Evolutionary conservation across 768 basidiomycete species (phyloP), one percentile per base, ranked within the genome.

Genomic region (Suillus decipiens): DNA sequence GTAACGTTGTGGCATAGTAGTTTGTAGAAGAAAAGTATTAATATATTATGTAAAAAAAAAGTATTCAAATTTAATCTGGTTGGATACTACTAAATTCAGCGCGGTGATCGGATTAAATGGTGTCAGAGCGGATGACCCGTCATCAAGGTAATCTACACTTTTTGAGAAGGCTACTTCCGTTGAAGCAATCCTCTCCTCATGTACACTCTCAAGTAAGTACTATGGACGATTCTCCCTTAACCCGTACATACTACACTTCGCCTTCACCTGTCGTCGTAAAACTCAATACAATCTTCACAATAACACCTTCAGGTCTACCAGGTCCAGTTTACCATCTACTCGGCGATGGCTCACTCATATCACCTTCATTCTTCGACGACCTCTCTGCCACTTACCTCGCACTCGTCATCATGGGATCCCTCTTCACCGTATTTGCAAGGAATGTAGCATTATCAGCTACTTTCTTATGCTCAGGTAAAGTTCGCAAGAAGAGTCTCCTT

Each of bases 401-500:
- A 64, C 72, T 89, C 17, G 68, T 87, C 63, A 73, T 85, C 33
- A 73, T 76, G n/a, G 84, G 83, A 37, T 76, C 79, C 41, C 74
- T 88, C 59, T 75, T 78, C 41, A 78, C 80, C 68, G 69, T 88
- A 34, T 87, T 86, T 67, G 60, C 82, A 48, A 72, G 84, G 63
- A 89, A 86, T 67, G 79, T 85, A 48, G 60, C 80, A 58, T 78
- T 80, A 43, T 81, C 84, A 15, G 75, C 78, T 45, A 77, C 80
- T 63, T 89, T 86, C 71, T 69, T 88, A 34, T 78, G 83, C 39
- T 75, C 82, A 39, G 81, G 80, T n/a, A 83, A 77, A 67, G 79
- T 87, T 45, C 86, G 85, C 73, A 82, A 81, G 69, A 88, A 84
- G 69, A 75, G 69, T 0, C 79, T 89, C n/a, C 85, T 89, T 66